Percentiles rank a stretch among this genome's conserved stretches.
phyloP scores from a whole-genome alignment of 2,329 filamentous ascomycete genomes.

The Calonectria hawksworthii region DNA sequence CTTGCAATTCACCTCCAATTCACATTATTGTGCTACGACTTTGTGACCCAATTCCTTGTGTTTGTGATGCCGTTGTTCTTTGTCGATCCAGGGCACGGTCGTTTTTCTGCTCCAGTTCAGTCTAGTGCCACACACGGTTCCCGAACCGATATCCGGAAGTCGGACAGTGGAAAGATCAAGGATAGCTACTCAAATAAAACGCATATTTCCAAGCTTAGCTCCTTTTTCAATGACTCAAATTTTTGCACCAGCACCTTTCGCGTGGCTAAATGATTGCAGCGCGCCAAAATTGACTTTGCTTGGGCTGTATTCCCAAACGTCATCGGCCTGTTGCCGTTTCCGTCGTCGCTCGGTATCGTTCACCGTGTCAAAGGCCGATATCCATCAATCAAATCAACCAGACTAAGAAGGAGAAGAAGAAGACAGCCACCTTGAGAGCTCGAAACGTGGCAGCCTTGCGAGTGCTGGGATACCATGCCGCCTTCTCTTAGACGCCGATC shows the following conservation, averaged over 20 bases:
- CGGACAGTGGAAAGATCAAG: constrained; percentile 16
- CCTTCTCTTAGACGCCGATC: constrained; percentile 26
- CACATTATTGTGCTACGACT: background rate
- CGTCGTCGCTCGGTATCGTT: background rate
- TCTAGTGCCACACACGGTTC: constrained; percentile 22
- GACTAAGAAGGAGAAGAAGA: background rate
- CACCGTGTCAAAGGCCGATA: background rate
- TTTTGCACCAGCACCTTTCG: background rate
- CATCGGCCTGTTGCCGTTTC: background rate
- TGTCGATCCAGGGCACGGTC: background rate
- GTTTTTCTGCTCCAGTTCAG: background rate
- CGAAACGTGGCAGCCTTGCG: constrained; percentile 3
- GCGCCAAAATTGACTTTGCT: background rate
- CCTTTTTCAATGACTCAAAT: background rate
- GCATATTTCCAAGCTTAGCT: background rate
- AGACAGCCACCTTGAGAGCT: background rate
- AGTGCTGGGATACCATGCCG: constrained; percentile 20
- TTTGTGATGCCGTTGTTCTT: background rate
- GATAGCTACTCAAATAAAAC: constrained; percentile 6
- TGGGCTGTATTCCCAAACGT: constrained; percentile 1
- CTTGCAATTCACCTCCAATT: background rate
- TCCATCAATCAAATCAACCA: constrained; percentile 2
- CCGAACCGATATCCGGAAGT: constrained; percentile 27
- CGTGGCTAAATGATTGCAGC: constrained; percentile 6
- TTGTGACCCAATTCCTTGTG: background rate